A percentile compares a stretch with the other conserved stretches of the same genome.
These are phyloP conservation scores for Xylariales sp. DNA, from an alignment of 2,329 filamentous ascomycete species.

Conservation along the genomic window DNA sequence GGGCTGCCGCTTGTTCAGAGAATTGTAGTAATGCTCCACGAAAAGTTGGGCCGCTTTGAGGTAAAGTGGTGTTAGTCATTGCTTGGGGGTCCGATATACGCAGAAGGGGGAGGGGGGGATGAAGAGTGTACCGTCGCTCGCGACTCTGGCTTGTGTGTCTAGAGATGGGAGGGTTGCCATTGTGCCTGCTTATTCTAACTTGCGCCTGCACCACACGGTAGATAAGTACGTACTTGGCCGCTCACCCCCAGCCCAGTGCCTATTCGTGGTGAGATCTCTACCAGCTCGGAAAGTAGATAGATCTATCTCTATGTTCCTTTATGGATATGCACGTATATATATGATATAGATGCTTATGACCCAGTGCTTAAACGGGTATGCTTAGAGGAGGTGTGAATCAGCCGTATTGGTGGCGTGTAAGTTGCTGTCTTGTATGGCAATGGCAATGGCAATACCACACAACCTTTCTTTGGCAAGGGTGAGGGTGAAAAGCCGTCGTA, in stretches of 20 bases:
- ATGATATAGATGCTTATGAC: neutral
- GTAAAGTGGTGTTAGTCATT: conserved; percentile 14
- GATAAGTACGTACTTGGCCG: neutral
- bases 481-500: neutral
- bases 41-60: conserved; percentile 75
- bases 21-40: conserved; percentile 78
- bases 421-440: neutral
- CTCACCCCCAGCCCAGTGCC: neutral
- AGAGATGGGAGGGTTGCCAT: conserved; percentile 41
- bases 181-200: neutral
- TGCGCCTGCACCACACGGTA: neutral
- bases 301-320: too few relatives aligned
- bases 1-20: conserved; percentile 70
- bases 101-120: neutral
- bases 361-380: neutral
- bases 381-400: neutral
- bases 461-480: neutral
- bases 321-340: neutral
- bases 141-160: conserved; percentile 51
- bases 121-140: conserved; percentile 50
- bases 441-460: neutral
- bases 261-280: neutral
- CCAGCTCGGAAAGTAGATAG: neutral
- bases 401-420: conserved; percentile 8
- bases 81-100: neutral